phyloP scores from a whole-genome alignment of 2,329 filamentous ascomycete species.

The Celoporthe dispersa region DNA sequence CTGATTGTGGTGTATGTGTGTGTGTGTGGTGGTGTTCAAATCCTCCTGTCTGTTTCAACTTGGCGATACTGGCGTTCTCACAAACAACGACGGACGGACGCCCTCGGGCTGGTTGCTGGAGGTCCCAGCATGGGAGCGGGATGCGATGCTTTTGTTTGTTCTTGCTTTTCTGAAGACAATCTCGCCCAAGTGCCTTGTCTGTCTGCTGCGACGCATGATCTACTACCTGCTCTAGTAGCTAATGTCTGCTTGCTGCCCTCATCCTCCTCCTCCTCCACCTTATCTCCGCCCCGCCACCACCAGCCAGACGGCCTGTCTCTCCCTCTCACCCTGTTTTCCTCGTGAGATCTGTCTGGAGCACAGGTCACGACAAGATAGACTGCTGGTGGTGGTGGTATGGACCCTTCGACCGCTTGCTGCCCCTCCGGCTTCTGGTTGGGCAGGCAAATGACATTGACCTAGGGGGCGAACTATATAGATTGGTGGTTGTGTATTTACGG shows the following conservation, averaged over 20 bases:
- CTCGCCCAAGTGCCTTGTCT: conserved; percentile 13
- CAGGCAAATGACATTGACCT: conserved; percentile 21
- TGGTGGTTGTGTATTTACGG: conserved; percentile 22
- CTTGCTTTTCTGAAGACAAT: conserved; percentile 13
- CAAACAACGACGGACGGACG: background rate
- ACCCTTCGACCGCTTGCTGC: conserved; percentile 2
- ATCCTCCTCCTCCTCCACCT: conserved; percentile 10
- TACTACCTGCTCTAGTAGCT: conserved; percentile 19
- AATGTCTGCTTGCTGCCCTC: conserved; percentile 26
- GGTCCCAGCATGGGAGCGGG: conserved; percentile 18
- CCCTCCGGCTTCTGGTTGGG: background rate
- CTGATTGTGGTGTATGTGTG: background rate
- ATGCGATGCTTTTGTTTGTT: conserved; percentile 19
- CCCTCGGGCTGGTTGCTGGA: conserved; percentile 18
- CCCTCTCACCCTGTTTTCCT: background rate
- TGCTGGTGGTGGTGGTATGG: background rate
- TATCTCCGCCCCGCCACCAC: conserved; percentile 3
- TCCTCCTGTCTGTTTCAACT: conserved; percentile 19
- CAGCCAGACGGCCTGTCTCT: background rate
- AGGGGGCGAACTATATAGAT: conserved; percentile 25
- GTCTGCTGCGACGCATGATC: conserved; percentile 13
- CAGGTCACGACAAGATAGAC: background rate
- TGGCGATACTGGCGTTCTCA: conserved; percentile 28
- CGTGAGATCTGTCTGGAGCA: background rate
- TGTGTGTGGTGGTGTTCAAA: too few species aligned